Evolutionary conservation across 2,329 filamentous ascomycete genomes (phyloP).

Genomic region (Zymoseptoria pseudotritici): DNA sequence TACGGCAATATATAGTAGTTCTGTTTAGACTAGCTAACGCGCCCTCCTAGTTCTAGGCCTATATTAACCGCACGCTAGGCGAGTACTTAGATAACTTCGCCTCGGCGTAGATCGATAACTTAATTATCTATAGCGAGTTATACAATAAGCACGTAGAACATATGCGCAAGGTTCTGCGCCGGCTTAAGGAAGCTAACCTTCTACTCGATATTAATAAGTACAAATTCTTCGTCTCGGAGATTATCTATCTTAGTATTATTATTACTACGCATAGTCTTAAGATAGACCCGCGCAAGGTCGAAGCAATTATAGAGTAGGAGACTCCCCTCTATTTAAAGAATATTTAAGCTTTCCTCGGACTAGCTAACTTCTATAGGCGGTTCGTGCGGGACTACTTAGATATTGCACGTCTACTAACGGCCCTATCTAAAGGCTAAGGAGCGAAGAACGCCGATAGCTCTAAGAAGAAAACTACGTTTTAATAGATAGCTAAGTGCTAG

Average conservation of each 20-base stretch:
- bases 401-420: neutral
- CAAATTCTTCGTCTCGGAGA: conserved; percentile 17
- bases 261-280: conserved; percentile 17
- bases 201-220: conserved; percentile 2
- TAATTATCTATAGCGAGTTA: conserved; percentile 24
- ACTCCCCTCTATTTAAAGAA: neutral
- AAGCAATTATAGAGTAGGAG: neutral
- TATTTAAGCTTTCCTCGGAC: neutral
- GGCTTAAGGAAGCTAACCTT: conserved; percentile 16
- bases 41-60: conserved; percentile 19
- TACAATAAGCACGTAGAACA: conserved; percentile 21
- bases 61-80: conserved; percentile 21
- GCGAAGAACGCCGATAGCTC: neutral
- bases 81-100: conserved; percentile 20
- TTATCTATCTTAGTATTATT: conserved; percentile 23
- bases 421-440: neutral
- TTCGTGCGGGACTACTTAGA: neutral
- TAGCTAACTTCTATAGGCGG: neutral
- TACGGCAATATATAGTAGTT: conserved; percentile 23
- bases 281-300: conserved; percentile 11
- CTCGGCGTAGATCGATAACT: conserved; percentile 22
- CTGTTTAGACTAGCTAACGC: conserved; percentile 22
- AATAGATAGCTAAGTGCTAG: neutral
- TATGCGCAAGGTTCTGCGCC: conserved; percentile 19
- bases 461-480: neutral